These are phyloP conservation scores for Colletotrichum gloeosporioides DNA, from an alignment of 2,329 filamentous ascomycete species.

Conservation along the genomic window DNA sequence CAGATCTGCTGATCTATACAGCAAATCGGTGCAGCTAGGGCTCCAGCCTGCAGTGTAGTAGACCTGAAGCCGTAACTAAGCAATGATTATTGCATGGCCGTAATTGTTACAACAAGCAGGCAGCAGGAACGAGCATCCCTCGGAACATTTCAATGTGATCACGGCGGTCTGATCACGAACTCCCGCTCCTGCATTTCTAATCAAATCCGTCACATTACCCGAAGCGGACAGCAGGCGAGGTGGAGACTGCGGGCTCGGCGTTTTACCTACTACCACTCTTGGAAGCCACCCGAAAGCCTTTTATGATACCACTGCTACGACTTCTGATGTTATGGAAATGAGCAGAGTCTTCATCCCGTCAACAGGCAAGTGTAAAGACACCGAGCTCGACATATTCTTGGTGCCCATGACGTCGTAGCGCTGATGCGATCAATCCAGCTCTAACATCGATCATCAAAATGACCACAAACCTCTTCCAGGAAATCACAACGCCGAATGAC, in stretches of 20 bases:
- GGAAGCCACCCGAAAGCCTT: neutral
- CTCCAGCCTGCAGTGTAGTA: no score
- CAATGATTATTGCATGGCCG: no score
- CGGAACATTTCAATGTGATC: no score
- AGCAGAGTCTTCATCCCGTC: accelerated
- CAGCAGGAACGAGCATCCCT: no score
- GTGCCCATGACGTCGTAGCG: neutral
- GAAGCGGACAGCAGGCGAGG: neutral
- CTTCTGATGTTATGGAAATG: neutral
- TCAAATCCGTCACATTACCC: neutral
- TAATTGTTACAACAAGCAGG: no score
- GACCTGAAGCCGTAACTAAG: no score
- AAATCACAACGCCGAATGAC: neutral
- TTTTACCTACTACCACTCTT: neutral
- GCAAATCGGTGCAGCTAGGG: no score
- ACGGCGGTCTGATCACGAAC: no score
- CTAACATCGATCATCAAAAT: neutral
- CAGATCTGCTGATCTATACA: no score
- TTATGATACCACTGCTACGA: no score
- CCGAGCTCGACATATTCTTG: no score
- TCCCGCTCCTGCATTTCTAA: no score
- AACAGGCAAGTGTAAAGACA: neutral
- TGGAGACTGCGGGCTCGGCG: neutral
- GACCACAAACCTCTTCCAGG: neutral
- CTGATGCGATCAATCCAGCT: neutral